Evolutionary conservation across 2,329 filamentous ascomycete genomes (phyloP).

Genomic region (Rosellinia necatrix): DNA sequence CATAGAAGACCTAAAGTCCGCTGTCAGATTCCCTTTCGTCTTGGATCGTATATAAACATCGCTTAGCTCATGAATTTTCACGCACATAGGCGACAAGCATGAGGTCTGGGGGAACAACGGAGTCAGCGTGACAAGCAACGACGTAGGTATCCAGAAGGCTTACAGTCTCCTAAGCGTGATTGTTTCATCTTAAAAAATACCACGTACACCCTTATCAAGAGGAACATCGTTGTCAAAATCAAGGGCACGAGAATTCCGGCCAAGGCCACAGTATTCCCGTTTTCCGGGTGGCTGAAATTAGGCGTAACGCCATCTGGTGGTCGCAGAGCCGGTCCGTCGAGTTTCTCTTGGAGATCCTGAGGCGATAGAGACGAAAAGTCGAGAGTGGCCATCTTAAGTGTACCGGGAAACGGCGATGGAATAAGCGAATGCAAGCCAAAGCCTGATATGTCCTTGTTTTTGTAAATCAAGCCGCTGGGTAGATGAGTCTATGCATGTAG

Average conservation of each 20-base stretch:
- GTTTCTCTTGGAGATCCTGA: not conserved
- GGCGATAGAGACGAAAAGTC: conserved; percentile 11
- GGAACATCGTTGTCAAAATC: conserved; percentile 2
- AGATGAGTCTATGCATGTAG: too few relatives aligned
- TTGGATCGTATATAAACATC: not conserved
- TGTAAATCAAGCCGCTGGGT: too few relatives aligned
- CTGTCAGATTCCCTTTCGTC: too few relatives aligned
- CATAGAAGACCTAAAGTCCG: not conserved
- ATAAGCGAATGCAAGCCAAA: too few relatives aligned
- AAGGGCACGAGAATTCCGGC: not conserved
- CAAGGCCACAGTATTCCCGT: not conserved
- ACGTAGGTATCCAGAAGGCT: not conserved
- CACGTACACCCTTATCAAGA: conserved; percentile 3
- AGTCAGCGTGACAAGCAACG: not conserved
- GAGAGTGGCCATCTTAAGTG: conserved; percentile 17
- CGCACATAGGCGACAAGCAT: conserved; percentile 12
- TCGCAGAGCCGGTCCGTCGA: not conserved
- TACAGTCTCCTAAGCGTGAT: conserved; percentile 7
- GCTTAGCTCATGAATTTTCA: not conserved
- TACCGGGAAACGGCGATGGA: too few relatives aligned
- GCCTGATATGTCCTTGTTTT: too few relatives aligned
- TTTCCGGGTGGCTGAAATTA: conserved; percentile 5
- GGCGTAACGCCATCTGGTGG: conserved; percentile 9
- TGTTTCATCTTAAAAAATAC: conserved; percentile 2
- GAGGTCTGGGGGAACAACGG: not conserved